Evolutionary conservation across 306 rosid genomes (phyloP).

Genomic region (Citrullus amarus): DNA sequence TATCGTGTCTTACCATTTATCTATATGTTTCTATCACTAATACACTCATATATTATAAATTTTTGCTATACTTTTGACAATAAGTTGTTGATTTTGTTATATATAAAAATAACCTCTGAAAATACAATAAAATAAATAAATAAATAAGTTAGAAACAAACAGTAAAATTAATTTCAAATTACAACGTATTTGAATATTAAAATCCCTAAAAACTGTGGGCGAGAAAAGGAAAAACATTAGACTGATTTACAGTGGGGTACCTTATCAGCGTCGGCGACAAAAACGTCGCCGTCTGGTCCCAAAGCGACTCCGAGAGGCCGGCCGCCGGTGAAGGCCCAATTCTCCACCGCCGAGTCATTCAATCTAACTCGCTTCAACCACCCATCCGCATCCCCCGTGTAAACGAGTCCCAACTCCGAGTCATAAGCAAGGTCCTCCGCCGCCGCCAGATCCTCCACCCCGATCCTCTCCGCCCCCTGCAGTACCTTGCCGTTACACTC

Average conservation of each 20-base stretch:
- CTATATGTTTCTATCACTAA: no score
- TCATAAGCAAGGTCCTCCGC: constrained; percentile 50
- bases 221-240: no score
- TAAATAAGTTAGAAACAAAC: no score
- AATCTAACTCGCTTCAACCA: constrained; percentile 55
- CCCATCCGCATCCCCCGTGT: constrained; percentile 61
- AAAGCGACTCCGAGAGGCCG: constrained; percentile 61
- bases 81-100: no score
- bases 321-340: constrained; percentile 66
- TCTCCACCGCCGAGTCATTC: constrained; percentile 32
- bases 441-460: constrained; percentile 16
- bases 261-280: constrained; percentile 40
- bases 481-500: constrained; percentile 17
- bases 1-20: no score
- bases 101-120: no score
- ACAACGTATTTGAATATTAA: no score
- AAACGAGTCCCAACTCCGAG: constrained; percentile 24
- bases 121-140: no score
- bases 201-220: no score
- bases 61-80: no score
- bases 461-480: constrained; percentile 27
- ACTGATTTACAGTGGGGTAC: neutral
- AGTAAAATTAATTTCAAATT: no score
- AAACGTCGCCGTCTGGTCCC: constrained; percentile 15
- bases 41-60: no score